Evolutionary conservation across 2,329 filamentous ascomycete species (phyloP).

Genomic region (Ascomycota sp.): DNA sequence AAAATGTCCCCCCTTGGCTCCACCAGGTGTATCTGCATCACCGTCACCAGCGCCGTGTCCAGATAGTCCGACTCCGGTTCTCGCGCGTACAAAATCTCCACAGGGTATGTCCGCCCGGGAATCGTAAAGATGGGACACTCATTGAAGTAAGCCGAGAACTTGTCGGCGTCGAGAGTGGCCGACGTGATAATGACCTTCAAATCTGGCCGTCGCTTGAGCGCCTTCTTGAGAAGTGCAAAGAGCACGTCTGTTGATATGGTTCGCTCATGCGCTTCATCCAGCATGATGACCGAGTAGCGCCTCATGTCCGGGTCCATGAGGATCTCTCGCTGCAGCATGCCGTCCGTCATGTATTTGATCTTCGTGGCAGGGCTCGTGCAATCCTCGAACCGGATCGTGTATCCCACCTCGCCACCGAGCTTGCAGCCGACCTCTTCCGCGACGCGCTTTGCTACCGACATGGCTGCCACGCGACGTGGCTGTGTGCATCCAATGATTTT

Average conservation of each 20-base stretch:
- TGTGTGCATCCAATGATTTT: constrained; percentile 93
- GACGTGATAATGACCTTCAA: constrained; percentile 92
- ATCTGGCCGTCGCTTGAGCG: constrained; percentile 62
- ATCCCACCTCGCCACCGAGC: constrained; percentile 80
- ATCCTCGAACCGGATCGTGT: constrained; percentile 94
- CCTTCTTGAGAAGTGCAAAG: constrained; percentile 86
- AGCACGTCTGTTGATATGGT: constrained; percentile 91
- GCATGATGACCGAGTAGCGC: constrained; percentile 88
- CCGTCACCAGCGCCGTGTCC: constrained; percentile 78
- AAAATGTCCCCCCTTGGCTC: constrained; percentile 85
- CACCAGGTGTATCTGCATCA: constrained; percentile 93
- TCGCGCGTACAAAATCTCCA: constrained; percentile 83
- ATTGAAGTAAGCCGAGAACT: constrained; percentile 92
- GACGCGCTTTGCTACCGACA: constrained; percentile 94
- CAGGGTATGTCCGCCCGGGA: constrained; percentile 80
- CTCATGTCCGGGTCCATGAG: constrained; percentile 73
- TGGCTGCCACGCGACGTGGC: constrained; percentile 85
- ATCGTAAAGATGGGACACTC: constrained; percentile 92
- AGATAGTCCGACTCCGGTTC: constrained; percentile 93
- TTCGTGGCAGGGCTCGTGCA: constrained; percentile 67
- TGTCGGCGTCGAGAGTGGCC: constrained; percentile 87
- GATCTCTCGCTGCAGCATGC: constrained; percentile 91
- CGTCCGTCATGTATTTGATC: constrained; percentile 99
- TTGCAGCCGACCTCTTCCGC: constrained; percentile 84
- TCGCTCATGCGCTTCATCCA: constrained; percentile 93